Percentiles rank a stretch among this genome's conserved stretches.
Evolutionary conservation across 352 stramenopile species (phyloP).

Genomic region (Globisporangium recalcitrans): DNA sequence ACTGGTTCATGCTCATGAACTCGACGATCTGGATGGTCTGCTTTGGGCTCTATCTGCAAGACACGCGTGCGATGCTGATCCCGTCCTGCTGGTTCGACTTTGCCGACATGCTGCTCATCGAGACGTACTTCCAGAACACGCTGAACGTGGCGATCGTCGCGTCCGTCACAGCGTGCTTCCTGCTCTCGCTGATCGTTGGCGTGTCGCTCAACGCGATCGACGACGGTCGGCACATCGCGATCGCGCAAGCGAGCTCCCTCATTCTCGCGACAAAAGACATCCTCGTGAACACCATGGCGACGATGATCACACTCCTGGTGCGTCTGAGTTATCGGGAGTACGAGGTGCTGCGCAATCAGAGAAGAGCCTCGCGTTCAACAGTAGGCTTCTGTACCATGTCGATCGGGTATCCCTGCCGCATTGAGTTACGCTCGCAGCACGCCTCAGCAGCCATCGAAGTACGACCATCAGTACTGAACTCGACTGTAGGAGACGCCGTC

Average conservation of each 20-base stretch:
- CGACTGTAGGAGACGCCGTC: too few species aligned
- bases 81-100: conserved; percentile 14
- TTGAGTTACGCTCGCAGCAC: neutral
- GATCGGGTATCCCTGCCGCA: conserved; percentile 8
- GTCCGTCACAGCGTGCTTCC: neutral
- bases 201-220: conserved; percentile 4
- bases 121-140: conserved; percentile 11
- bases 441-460: too few species aligned
- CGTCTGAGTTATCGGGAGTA: conserved; percentile 10
- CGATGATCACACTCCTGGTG: conserved; percentile 14
- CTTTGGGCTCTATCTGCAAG: conserved; percentile 4
- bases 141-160: neutral
- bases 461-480: too few species aligned
- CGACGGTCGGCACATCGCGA: neutral
- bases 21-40: conserved; percentile 5
- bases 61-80: conserved; percentile 7
- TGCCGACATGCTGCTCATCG: conserved; percentile 11
- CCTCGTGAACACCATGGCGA: conserved; percentile 17
- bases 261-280: conserved; percentile 8
- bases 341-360: neutral
- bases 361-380: too few species aligned
- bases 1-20: conserved; percentile 5
- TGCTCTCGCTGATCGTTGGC: neutral
- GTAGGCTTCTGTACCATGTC: conserved; percentile 15
- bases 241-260: neutral